Evolutionary conservation across 208 protist species (phyloP), one percentile per base, ranked within the genome.

Genomic region (Leishmania braziliensis): DNA sequence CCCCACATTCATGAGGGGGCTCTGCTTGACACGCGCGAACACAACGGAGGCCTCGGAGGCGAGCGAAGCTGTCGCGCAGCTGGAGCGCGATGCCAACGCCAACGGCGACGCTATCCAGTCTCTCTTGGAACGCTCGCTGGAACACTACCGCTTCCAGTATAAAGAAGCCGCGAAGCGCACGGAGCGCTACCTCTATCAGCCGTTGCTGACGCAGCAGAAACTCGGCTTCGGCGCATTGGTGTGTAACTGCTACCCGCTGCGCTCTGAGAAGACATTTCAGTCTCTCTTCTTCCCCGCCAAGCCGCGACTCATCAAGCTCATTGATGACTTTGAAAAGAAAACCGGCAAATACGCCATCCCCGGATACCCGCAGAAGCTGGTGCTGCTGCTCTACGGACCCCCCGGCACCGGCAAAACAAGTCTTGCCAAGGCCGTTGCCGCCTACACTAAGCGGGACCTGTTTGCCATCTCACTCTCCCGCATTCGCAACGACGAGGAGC

Each of bases 361-460:
- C 0, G 94, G 94, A 1, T 97, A 95, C 86, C 96, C 95, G 8
- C 91, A 98, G 70, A 92, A 93, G 87, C 82, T 98, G 36, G 89
- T 93, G 63, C 84, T 98, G 65, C 92, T 98, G 58, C 89, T 99
- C 23, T 88, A 98, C 89, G 98, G 98, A 0, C 98, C 98, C 16
- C 98, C 98, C 12, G 98, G 98, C 2, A 99, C 98, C 20, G 97
- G 93, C 29, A 99, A 99, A 81, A 99, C 98, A 65, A 96, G 95
- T 80, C 89, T 98, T 43, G 93, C 98, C 36, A 97, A 98, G 79
- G 94, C 95, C 3, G 90, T 98, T 60, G 95, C 96, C 23, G 86
- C 90, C 70, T 85, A 97, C 80, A 96, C 93, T 23, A 80, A 91
- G 18, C 90, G 96, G 9, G 75, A 96, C 81, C 94, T 98, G 78